These are phyloP conservation scores for Eleusine coracana DNA, from an alignment of 176 grass and related monocot genomes.

Conservation along the genomic window DNA sequence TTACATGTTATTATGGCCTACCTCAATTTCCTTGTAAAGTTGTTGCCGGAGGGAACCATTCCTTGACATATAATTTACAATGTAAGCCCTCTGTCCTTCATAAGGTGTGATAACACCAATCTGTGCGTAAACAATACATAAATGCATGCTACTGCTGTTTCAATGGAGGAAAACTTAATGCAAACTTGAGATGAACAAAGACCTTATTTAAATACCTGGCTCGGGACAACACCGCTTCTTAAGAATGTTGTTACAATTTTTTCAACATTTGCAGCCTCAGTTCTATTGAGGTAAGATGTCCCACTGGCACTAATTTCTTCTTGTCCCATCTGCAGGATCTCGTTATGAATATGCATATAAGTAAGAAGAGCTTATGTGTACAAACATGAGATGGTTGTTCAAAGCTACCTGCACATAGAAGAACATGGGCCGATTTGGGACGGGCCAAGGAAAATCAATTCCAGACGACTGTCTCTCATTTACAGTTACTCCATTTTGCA, in stretches of 20 bases:
- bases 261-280: constrained; percentile 99
- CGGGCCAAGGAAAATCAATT: constrained; percentile 99
- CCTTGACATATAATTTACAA: constrained; percentile 98
- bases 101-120: constrained; percentile 99
- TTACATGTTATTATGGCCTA: constrained; percentile 22
- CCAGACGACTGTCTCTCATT: constrained; percentile 91
- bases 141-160: constrained; percentile 1
- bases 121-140: constrained; percentile 52
- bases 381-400: neutral
- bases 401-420: constrained; percentile 94
- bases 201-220: constrained; percentile 65
- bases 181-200: constrained; percentile 9
- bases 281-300: constrained; percentile 97
- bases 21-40: constrained; percentile 99
- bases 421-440: constrained; percentile 98
- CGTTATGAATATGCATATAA: constrained; percentile 16
- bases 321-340: constrained; percentile 93
- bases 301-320: constrained; percentile 99
- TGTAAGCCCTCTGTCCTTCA: constrained; percentile 99
- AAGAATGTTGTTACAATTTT: constrained; percentile 99
- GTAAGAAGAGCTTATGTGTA: neutral
- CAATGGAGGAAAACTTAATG: neutral
- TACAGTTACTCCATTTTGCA: constrained; percentile 98
- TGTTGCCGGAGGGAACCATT: constrained; percentile 97
- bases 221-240: constrained; percentile 95